Conservation (phyloP, 2,329 filamentous ascomycete genomes). For the Metarhizium humberi region DNA sequence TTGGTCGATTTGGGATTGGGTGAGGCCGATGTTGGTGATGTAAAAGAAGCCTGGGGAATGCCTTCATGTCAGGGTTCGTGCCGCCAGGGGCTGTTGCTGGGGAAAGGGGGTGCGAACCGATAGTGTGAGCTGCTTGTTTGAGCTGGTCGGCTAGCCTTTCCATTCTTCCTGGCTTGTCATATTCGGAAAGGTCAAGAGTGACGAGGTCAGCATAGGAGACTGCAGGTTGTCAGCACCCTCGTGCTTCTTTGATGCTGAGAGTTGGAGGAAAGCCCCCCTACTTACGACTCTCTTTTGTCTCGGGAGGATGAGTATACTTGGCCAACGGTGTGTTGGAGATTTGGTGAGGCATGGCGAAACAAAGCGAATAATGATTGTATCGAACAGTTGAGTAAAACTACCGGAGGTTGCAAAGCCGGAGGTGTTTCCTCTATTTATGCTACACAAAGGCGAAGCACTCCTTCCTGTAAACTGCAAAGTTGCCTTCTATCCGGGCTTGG, state of each 20-base stretch:
- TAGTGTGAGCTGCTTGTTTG: slow-evolving; percentile 40
- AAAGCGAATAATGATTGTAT: too few species aligned
- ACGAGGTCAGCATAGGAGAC: slow-evolving; percentile 46
- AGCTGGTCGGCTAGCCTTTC: slow-evolving; percentile 43
- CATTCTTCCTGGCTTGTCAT: slow-evolving; percentile 44
- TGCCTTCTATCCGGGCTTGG: background rate
- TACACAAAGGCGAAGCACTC: background rate
- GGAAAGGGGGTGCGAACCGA: slow-evolving; percentile 11
- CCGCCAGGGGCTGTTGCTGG: background rate
- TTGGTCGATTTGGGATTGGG: slow-evolving; percentile 47
- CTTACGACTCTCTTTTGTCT: background rate
- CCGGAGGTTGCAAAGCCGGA: too few species aligned
- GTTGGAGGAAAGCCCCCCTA: background rate
- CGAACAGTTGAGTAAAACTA: background rate
- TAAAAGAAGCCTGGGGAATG: slow-evolving; percentile 44
- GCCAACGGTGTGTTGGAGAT: background rate
- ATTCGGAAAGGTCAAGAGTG: slow-evolving; percentile 46
- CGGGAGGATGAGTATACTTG: background rate
- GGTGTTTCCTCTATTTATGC: background rate
- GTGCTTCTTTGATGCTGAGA: background rate
- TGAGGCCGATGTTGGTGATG: slow-evolving; percentile 52
- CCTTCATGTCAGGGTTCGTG: background rate
- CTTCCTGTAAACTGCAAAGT: background rate
- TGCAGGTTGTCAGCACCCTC: slow-evolving; percentile 1
- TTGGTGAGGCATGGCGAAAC: background rate